Evolutionary conservation across 176 grass and related monocot species (phyloP).

Genomic region (Eremochloa ophiuroides): DNA sequence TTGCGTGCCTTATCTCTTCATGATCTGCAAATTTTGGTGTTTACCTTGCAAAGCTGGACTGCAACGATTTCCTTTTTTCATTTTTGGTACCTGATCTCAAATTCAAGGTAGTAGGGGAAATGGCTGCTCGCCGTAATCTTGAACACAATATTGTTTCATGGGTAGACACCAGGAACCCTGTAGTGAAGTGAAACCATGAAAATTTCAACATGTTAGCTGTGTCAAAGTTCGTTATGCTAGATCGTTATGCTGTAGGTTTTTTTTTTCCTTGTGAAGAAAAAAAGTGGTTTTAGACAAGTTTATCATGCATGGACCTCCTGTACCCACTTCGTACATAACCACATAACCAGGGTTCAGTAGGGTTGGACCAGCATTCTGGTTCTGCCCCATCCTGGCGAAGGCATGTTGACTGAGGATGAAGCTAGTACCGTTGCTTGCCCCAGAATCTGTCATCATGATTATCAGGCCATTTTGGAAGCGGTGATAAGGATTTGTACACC

Average conservation of each 20-base stretch:
- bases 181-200: not conserved
- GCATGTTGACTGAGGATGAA: conserved; percentile 64
- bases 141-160: conserved; percentile 58
- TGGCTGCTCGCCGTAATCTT: conserved; percentile 57
- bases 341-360: conserved; percentile 43
- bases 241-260: too few relatives aligned
- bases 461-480: conserved; percentile 44
- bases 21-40: not conserved
- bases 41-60: too few relatives aligned
- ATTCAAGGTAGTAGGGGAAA: conserved; percentile 57
- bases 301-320: conserved; percentile 23
- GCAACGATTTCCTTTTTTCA: too few relatives aligned
- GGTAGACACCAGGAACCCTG: conserved; percentile 63
- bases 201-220: not conserved
- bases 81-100: too few relatives aligned
- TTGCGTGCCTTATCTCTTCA: not conserved
- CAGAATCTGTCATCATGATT: conserved; percentile 36
- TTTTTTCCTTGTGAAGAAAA: conserved; percentile 14
- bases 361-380: conserved; percentile 34
- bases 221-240: not conserved
- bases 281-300: not conserved
- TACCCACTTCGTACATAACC: conserved; percentile 46
- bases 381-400: too few relatives aligned
- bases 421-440: conserved; percentile 24
- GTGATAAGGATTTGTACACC: conserved; percentile 39